phyloP scores from a whole-genome alignment of 2,329 filamentous ascomycete genomes.

The Biscogniauxia mediterranea region DNA sequence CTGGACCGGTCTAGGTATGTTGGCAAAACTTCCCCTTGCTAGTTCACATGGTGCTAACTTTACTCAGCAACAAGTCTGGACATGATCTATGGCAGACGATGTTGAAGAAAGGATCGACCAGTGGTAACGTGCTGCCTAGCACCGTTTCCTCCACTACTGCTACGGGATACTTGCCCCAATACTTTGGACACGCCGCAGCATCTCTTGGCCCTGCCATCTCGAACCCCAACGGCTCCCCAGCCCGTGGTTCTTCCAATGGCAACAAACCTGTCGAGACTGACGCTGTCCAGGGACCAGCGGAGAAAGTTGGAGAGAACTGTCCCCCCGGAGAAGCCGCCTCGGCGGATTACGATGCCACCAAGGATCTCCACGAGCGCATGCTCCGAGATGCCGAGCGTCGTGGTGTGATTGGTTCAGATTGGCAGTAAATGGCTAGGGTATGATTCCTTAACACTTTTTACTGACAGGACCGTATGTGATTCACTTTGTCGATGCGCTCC shows the following conservation, averaged over 20 bases:
- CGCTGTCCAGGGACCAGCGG: constrained; percentile 20
- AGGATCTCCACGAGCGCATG: constrained; percentile 31
- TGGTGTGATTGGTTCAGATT: constrained; percentile 31
- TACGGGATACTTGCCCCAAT: constrained; percentile 54
- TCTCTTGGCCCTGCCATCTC: constrained; percentile 46
- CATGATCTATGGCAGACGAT: constrained; percentile 50
- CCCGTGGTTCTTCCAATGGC: constrained; percentile 27
- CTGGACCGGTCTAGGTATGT: constrained; percentile 32
- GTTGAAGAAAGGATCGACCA: constrained; percentile 51
- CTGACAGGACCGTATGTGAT: neutral
- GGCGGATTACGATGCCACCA: constrained; percentile 30
- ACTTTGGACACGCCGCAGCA: constrained; percentile 51
- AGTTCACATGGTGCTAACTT: neutral
- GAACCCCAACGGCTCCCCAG: constrained; percentile 35
- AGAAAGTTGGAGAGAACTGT: constrained; percentile 46
- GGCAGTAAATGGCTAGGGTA: constrained; percentile 22
- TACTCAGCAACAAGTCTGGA: constrained; percentile 38
- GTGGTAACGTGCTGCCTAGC: constrained; percentile 44
- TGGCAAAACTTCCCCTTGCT: neutral
- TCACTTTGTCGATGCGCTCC: constrained; percentile 6
- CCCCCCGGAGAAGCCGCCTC: constrained; percentile 37
- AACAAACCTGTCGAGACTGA: constrained; percentile 27
- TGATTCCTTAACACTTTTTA: neutral
- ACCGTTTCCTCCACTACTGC: constrained; percentile 53
- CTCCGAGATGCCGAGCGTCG: constrained; percentile 33